Evolutionary conservation across 352 stramenopile species (phyloP).

Genomic region (Blastocystis hominis): DNA sequence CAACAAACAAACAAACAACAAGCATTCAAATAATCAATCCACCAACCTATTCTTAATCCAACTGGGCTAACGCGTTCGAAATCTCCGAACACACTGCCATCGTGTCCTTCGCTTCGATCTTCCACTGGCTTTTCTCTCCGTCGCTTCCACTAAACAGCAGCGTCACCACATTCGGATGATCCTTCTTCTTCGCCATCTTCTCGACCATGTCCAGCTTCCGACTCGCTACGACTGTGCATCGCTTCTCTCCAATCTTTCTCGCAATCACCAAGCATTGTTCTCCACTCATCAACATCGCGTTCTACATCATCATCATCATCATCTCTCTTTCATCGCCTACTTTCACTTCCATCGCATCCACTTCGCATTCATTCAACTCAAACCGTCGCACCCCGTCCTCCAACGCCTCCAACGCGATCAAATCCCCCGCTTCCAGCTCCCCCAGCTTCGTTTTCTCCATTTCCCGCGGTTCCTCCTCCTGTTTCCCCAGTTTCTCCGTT

Average conservation of each 20-base stretch:
- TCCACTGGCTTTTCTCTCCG: neutral
- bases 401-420: neutral
- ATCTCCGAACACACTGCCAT: neutral
- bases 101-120: neutral
- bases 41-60: neutral
- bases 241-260: neutral
- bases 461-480: neutral
- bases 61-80: neutral
- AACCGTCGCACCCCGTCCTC: neutral
- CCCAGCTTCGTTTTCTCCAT: neutral
- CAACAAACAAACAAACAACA: neutral
- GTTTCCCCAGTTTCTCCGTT: neutral
- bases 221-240: neutral
- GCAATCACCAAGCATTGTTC: neutral
- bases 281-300: neutral
- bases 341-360: neutral
- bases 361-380: neutral
- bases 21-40: neutral
- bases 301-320: neutral
- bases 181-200: conserved; percentile 47
- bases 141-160: neutral
- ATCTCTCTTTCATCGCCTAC: neutral
- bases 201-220: neutral
- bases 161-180: conserved; percentile 5
- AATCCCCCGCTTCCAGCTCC: neutral